Conservation (phyloP, 192 early-diverging fungal genomes). For the Irineochytrium annulatum region DNA sequence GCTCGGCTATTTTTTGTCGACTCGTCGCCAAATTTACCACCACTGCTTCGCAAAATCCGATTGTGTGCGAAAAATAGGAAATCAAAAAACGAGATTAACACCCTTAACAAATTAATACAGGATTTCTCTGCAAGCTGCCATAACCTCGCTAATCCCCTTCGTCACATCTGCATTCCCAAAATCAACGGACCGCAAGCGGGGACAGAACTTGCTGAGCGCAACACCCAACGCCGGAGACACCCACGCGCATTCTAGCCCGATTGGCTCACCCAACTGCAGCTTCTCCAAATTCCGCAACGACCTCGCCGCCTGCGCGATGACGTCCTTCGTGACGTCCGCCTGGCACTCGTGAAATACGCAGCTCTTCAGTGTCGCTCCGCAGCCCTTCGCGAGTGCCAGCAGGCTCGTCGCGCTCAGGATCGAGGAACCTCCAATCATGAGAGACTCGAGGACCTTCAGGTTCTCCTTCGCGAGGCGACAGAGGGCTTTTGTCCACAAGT, state of each 20-base stretch:
- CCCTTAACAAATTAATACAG: no score
- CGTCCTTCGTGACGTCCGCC: background rate
- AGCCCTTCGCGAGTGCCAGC: background rate
- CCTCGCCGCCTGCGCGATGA: background rate
- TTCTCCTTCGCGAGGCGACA: background rate
- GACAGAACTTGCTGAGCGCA: background rate
- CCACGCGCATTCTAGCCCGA: background rate
- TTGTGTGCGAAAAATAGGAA: no score
- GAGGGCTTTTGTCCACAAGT: background rate
- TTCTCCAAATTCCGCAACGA: background rate
- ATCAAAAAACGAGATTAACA: no score
- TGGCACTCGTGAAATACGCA: background rate
- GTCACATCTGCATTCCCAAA: background rate
- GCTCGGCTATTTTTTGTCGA: no score
- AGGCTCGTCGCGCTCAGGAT: background rate
- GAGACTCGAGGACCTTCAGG: background rate
- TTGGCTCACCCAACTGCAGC: background rate
- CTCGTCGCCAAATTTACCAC: no score
- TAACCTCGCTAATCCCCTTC: background rate
- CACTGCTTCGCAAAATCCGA: no score
- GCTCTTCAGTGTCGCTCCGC: background rate
- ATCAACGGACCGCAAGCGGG: background rate
- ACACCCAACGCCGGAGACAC: background rate
- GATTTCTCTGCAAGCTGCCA: no score
- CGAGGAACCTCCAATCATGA: background rate